Conservation (phyloP, 441 rosid genomes). For the Raphanus hybrid region DNA sequence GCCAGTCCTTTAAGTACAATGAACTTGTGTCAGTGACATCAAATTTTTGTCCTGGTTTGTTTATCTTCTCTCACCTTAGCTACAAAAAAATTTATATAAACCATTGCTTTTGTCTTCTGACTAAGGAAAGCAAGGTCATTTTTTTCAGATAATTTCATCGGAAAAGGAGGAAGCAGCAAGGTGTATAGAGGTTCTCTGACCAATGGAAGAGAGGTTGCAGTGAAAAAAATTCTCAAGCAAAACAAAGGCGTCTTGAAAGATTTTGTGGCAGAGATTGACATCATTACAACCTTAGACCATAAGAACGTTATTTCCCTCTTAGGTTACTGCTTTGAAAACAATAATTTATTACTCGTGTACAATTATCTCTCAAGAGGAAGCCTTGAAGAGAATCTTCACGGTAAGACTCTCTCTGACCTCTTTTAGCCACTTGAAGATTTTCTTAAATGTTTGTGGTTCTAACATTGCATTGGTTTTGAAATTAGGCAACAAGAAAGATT, state of each 20-base stretch:
- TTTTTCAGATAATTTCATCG: slow-evolving; percentile 60
- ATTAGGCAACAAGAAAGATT: slow-evolving; percentile 61
- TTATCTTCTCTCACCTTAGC: slow-evolving; percentile 13
- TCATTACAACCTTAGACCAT: slow-evolving; percentile 59
- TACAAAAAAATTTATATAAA: not conserved
- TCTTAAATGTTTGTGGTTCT: not conserved
- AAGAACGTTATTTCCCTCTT: slow-evolving; percentile 60
- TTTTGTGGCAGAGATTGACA: slow-evolving; percentile 61
- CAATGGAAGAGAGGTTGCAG: slow-evolving; percentile 65
- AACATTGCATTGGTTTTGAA: slow-evolving; percentile 1
- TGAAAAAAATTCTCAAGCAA: slow-evolving; percentile 56
- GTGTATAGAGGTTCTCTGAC: slow-evolving; percentile 61
- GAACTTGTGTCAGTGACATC: slow-evolving; percentile 63
- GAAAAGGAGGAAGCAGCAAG: slow-evolving; percentile 67
- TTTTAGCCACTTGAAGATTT: not conserved
- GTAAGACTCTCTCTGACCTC: slow-evolving; percentile 36
- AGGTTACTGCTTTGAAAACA: slow-evolving; percentile 63
- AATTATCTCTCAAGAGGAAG: slow-evolving; percentile 71
- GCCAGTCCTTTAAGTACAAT: slow-evolving; percentile 56
- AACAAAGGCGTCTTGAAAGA: slow-evolving; percentile 54
- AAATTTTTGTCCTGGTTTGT: slow-evolving; percentile 55
- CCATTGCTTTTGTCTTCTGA: slow-evolving; percentile 3
- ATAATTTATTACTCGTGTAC: slow-evolving; percentile 57
- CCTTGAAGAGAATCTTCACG: slow-evolving; percentile 69
- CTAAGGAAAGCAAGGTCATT: slow-evolving; percentile 3